phyloP scores from a whole-genome alignment of 345 rosid species.

The Ceriops zippeliana region DNA sequence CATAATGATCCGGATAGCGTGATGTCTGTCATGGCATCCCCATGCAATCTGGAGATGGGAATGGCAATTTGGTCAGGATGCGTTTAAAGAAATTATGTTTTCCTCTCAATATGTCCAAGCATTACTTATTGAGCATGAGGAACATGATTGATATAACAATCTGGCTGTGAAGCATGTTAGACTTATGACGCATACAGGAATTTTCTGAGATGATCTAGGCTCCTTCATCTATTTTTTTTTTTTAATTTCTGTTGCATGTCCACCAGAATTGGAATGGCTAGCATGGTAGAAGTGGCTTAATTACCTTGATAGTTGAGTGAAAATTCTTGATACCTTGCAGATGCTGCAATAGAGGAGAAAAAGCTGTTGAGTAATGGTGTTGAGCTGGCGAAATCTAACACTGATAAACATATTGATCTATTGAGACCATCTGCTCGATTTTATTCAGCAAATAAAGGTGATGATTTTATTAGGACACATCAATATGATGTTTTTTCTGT shows the following conservation, averaged over 20 bases:
- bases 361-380: slow-evolving; percentile 38
- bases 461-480: not conserved
- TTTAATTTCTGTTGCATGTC: not conserved
- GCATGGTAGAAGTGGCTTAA: not conserved
- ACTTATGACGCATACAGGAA: not conserved
- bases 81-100: not conserved
- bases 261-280: not conserved
- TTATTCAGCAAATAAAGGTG: slow-evolving; percentile 55
- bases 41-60: not conserved
- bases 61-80: not conserved
- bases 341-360: slow-evolving; percentile 29
- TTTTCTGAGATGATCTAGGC: not conserved
- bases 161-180: no score
- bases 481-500: not conserved
- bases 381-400: slow-evolving; percentile 49
- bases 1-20: not conserved
- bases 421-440: slow-evolving; percentile 66
- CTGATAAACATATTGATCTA: slow-evolving; percentile 67
- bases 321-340: slow-evolving; percentile 30
- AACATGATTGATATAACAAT: no score
- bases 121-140: not conserved
- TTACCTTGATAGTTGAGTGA: not conserved
- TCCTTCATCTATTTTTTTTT: no score
- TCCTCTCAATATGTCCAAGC: not conserved
- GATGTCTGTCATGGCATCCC: not conserved